Base-by-base conservation (phyloP, 768 basidiomycete species). In the Serendipita sp. region DNA sequence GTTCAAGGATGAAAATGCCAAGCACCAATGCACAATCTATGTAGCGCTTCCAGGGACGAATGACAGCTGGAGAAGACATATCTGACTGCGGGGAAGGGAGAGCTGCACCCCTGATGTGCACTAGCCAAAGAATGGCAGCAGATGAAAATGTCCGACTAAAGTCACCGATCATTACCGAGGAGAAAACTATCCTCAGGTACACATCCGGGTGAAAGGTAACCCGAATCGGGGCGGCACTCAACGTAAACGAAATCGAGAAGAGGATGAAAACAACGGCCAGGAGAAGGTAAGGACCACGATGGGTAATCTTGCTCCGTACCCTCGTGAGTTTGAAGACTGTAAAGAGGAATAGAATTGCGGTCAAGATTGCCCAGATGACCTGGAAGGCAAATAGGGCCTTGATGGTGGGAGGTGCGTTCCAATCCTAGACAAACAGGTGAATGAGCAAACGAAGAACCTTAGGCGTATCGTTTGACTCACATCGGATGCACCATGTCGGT, bases 331-430 rank as follows among this genome's bases (percentile, higher is more conserved):
- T 28, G 16, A n/a, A 10, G 34, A 60, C 30, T 11, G 35, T 60
- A 35, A 34, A 3, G 34, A 60, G 16, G 56, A 60, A 60, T 1
- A 28, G 28, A 0, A 8, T 18, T 8, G 32, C 28, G 13, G n/a
- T 30, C 5, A 34, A 16, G 37, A 60, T 38, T n/a, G 48, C 16
- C 48, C 48, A 53, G 48, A 53, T 53, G 48, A 53, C n/a, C 5
- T 53, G 48, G n/a, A 53, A 53, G 48, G 48, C 48, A 16, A 53
- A 53, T 16, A 53, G n/a, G 48, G 48, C 48, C n/a, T 53, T 53
- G 48, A n/a, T 53, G 8, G n/a, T 18, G 32, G 48, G 48, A 53
- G 48, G 48, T 10, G 48, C 48, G n/a, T 53, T 2, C 48, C 48
- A 53, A n/a, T 53, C 48, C 48, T 53, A 8, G 41, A 41, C 13